Evolutionary conservation across 108 stramenopile species (phyloP).

Genomic region (Ochromonas danica): DNA sequence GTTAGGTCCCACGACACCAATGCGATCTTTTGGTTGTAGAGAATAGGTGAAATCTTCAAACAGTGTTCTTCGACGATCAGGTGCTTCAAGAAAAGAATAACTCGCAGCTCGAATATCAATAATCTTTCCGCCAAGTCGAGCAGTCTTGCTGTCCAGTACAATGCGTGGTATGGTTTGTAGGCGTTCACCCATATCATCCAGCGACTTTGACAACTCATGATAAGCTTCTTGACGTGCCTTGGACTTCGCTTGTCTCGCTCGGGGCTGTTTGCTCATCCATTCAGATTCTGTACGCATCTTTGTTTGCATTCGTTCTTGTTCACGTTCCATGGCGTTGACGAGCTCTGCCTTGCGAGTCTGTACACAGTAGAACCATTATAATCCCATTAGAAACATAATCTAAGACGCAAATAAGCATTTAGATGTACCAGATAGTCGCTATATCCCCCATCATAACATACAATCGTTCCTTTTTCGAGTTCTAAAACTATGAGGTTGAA

Average conservation of each 20-base stretch:
- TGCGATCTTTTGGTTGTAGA: conserved; percentile 44
- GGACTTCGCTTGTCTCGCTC: conserved; percentile 52
- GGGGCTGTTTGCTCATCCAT: conserved; percentile 55
- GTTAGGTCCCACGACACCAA: conserved; percentile 48
- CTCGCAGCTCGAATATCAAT: neutral
- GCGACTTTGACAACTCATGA: conserved; percentile 38
- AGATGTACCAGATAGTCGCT: conserved; percentile 45
- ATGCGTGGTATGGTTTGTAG: too few relatives aligned
- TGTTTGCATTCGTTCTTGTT: conserved; percentile 41
- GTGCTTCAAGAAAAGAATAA: neutral
- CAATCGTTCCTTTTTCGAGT: conserved; percentile 46
- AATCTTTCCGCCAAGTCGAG: neutral
- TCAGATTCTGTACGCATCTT: conserved; percentile 44
- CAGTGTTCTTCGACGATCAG: too few relatives aligned
- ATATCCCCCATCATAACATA: conserved; percentile 49
- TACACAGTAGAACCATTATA: too few relatives aligned
- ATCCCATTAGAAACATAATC: too few relatives aligned
- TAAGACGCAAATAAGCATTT: too few relatives aligned
- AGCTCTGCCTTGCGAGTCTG: too few relatives aligned
- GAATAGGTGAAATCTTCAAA: conserved; percentile 47
- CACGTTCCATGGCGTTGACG: conserved; percentile 38
- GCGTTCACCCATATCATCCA: too few relatives aligned
- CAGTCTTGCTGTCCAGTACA: too few relatives aligned
- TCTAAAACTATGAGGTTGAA: conserved; percentile 36
- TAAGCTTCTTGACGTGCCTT: conserved; percentile 47